These are phyloP conservation scores for Zostera marina DNA, from an alignment of 116 monocot genomes.

Conservation along the genomic window DNA sequence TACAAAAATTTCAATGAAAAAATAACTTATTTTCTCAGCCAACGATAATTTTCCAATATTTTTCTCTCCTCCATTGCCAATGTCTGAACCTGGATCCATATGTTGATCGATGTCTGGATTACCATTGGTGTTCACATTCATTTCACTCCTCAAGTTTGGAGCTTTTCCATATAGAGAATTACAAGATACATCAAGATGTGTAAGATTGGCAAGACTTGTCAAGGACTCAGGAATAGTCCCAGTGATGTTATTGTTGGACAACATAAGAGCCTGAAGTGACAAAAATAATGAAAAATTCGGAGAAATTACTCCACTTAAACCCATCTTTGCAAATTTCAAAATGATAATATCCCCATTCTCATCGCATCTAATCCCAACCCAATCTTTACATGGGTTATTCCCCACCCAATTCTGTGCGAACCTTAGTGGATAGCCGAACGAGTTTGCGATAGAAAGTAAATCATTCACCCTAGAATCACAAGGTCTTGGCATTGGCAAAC, in stretches of 20 bases:
- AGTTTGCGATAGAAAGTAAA: slow-evolving; percentile 25
- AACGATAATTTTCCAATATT: slow-evolving; percentile 4
- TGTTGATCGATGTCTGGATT: slow-evolving; percentile 45
- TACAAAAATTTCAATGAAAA: slow-evolving; percentile 20
- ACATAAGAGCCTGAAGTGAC: slow-evolving; percentile 41
- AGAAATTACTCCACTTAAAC: slow-evolving; percentile 48
- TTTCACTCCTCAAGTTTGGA: slow-evolving; percentile 32
- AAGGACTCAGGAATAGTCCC: slow-evolving; percentile 44
- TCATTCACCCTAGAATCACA: slow-evolving; percentile 49
- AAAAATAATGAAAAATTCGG: slow-evolving; percentile 29
- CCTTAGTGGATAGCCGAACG: slow-evolving; percentile 35
- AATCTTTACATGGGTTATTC: slow-evolving; percentile 53
- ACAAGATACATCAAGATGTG: slow-evolving; percentile 57
- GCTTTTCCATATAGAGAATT: slow-evolving; percentile 45
- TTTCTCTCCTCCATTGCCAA: not conserved
- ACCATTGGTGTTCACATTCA: slow-evolving; percentile 37
- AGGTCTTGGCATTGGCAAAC: slow-evolving; percentile 21
- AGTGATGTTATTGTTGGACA: slow-evolving; percentile 44
- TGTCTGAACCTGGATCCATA: slow-evolving; percentile 2
- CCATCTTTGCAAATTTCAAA: slow-evolving; percentile 57
- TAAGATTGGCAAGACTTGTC: slow-evolving; percentile 21
- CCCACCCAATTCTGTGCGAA: slow-evolving; percentile 69
- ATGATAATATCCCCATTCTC: slow-evolving; percentile 41
- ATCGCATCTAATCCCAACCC: slow-evolving; percentile 52
- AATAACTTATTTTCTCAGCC: slow-evolving; percentile 25